Percentiles rank a stretch among this genome's conserved stretches.
Conservation (phyloP, 495 filamentous ascomycete genomes). For the Letharia columbiana region DNA sequence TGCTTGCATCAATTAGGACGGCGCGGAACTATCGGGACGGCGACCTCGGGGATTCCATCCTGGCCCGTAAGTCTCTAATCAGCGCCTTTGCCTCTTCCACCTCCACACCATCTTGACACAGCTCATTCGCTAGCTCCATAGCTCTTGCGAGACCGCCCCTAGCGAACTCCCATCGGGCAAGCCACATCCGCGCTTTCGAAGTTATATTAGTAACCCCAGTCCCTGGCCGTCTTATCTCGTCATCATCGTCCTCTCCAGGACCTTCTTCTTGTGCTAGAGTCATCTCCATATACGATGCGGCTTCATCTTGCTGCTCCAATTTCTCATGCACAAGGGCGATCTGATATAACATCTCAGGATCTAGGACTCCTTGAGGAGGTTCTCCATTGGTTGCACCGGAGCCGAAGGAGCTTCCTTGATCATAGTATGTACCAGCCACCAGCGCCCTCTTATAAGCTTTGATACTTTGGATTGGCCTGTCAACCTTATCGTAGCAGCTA, state of each 20-base stretch:
- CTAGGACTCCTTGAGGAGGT: constrained; percentile 50
- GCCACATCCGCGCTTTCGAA: constrained; percentile 87
- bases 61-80: constrained; percentile 76
- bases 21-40: neutral
- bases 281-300: constrained; percentile 88
- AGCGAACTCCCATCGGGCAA: constrained; percentile 72
- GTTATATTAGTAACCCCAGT: constrained; percentile 81
- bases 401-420: constrained; percentile 37
- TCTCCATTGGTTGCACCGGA: constrained; percentile 20
- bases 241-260: constrained; percentile 42
- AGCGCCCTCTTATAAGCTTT: constrained; percentile 90
- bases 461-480: constrained; percentile 73
- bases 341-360: constrained; percentile 82
- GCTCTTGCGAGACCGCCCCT: constrained; percentile 64
- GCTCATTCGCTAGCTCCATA: constrained; percentile 73
- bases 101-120: constrained; percentile 94
- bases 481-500: constrained; percentile 81
- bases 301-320: constrained; percentile 64
- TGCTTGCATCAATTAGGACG: neutral
- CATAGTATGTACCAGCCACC: constrained; percentile 71
- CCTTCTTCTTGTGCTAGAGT: constrained; percentile 71
- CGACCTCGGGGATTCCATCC: constrained; percentile 49
- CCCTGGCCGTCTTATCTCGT: constrained; percentile 41
- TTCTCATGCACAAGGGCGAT: constrained; percentile 86
- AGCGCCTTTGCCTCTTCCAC: constrained; percentile 97